These are phyloP conservation scores for Jacaranda mimosifolia DNA, from an alignment of 257 asterid species.

Conservation along the genomic window DNA sequence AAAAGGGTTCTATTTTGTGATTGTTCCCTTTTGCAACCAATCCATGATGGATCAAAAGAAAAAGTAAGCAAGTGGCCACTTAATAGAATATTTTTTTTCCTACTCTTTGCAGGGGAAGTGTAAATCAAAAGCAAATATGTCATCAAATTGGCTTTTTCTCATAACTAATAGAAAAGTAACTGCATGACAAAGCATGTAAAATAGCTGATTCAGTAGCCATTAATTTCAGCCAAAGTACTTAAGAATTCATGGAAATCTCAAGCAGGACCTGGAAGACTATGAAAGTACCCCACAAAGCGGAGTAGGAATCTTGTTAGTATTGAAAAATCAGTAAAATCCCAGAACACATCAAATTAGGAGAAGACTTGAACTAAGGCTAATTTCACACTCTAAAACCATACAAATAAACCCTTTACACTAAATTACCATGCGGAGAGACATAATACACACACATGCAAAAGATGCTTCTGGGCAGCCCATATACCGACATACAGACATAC, in stretches of 20 bases:
- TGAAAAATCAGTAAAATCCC: neutral
- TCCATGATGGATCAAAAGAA: neutral
- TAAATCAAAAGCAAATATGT: neutral
- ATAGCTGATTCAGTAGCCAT: neutral
- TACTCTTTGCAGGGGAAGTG: neutral
- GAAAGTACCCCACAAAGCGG: neutral
- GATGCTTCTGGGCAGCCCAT: no score
- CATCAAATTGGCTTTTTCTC: neutral
- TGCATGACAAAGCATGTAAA: neutral
- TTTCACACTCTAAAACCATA: neutral
- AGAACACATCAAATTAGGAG: constrained; percentile 12
- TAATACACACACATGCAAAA: neutral
- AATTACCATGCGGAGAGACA: neutral
- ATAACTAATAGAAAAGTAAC: neutral
- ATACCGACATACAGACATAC: no score
- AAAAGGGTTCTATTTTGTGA: neutral
- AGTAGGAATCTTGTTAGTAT: neutral
- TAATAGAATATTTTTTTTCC: neutral
- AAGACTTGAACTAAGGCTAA: neutral
- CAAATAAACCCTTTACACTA: neutral
- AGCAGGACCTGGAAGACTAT: neutral
- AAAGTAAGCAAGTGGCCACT: neutral
- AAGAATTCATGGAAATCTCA: constrained; percentile 3
- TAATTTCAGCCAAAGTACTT: neutral
- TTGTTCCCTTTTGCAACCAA: neutral